Conservation (phyloP, 2,329 filamentous ascomycete species). For the Cytospora chrysosperma region DNA sequence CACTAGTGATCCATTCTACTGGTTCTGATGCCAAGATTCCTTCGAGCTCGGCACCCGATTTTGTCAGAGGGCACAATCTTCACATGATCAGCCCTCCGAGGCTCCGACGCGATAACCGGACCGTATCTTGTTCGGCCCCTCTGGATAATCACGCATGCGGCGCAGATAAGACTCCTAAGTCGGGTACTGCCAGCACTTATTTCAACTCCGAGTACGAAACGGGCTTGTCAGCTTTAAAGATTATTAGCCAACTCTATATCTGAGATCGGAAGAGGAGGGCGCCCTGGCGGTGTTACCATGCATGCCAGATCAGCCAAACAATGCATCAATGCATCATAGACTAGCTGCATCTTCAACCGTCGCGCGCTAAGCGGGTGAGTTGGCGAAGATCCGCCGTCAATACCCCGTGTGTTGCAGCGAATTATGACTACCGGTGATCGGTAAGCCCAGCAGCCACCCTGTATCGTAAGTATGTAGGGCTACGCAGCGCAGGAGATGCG, state of each 20-base stretch:
- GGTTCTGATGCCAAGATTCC: conserved; percentile 18
- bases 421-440: background rate
- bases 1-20: conserved; percentile 21
- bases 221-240: background rate
- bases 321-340: conserved; percentile 16
- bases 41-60: background rate
- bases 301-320: conserved; percentile 8
- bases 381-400: conserved; percentile 9
- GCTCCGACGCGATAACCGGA: conserved; percentile 1
- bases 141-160: background rate
- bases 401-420: background rate
- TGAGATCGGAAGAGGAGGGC: background rate
- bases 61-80: background rate
- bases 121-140: background rate
- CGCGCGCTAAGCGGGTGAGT: conserved; percentile 7
- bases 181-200: conserved; percentile 1
- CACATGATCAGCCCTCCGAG: conserved; percentile 3
- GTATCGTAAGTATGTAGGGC: conserved; percentile 4
- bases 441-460: background rate
- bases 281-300: conserved; percentile 15
- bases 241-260: conserved; percentile 1
- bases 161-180: conserved; percentile 7
- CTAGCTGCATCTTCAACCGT: background rate
- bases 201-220: background rate
- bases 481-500: background rate